phyloP scores from a whole-genome alignment of 805 yeast species.

The Wickerhamiella galacta region DNA sequence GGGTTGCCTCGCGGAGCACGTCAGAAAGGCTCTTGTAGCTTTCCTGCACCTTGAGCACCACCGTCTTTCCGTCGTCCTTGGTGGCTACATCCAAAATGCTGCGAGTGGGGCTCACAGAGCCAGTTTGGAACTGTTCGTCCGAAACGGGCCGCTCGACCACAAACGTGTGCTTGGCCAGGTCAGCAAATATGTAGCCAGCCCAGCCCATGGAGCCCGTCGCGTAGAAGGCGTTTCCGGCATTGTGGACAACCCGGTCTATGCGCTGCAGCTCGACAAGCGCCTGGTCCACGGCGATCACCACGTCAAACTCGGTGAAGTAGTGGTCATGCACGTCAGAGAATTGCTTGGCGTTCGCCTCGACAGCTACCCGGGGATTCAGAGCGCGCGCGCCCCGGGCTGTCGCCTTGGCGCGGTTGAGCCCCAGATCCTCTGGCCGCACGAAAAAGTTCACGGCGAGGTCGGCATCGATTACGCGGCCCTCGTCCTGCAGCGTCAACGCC shows the following conservation, averaged over 20 bases:
- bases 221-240: slow-evolving; percentile 45
- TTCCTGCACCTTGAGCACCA: slow-evolving; percentile 21
- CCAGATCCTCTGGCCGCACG: slow-evolving; percentile 29
- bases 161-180: slow-evolving; percentile 45
- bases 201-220: slow-evolving; percentile 58
- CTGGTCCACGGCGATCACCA: slow-evolving; percentile 64
- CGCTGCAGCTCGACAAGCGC: slow-evolving; percentile 23
- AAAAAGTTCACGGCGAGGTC: slow-evolving; percentile 52
- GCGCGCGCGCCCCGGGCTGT: slow-evolving; percentile 40
- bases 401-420: slow-evolving; percentile 26
- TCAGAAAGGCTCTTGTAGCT: slow-evolving; percentile 11
- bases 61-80: slow-evolving; percentile 23
- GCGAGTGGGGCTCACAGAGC: slow-evolving; percentile 29
- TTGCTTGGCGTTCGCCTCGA: slow-evolving; percentile 28
- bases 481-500: slow-evolving; percentile 41
- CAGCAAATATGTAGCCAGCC: slow-evolving; percentile 68
- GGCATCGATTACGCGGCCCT: slow-evolving; percentile 22
- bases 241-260: slow-evolving; percentile 43
- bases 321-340: slow-evolving; percentile 15
- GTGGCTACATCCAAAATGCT: slow-evolving; percentile 27
- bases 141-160: slow-evolving; percentile 12
- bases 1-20: slow-evolving; percentile 7
- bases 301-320: slow-evolving; percentile 41
- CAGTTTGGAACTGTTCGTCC: slow-evolving; percentile 30
- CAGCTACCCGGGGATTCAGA: slow-evolving; percentile 61